Percentiles rank a stretch among this genome's conserved stretches.
Conservation (phyloP, 495 filamentous ascomycete species). For the Amniculicola lignicola region DNA sequence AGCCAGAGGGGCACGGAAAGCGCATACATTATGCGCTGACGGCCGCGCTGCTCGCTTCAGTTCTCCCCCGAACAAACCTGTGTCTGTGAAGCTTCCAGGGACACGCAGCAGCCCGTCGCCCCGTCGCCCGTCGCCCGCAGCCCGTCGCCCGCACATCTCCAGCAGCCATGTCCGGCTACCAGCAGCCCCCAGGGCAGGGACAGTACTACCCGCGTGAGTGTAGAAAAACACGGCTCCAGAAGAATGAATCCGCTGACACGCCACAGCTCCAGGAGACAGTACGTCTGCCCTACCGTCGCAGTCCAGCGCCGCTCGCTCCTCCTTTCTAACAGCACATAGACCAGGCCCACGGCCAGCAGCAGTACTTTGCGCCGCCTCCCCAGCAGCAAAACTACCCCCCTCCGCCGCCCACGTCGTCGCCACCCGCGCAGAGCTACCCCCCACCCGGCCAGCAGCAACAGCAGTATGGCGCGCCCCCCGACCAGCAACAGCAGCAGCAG, state of each 20-base stretch:
- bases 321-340: neutral
- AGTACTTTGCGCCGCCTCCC: constrained; percentile 22
- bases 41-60: neutral
- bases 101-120: too few relatives aligned
- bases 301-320: too few relatives aligned
- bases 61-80: too few relatives aligned
- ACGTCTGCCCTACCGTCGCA: neutral
- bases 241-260: constrained; percentile 6
- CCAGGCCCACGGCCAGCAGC: constrained; percentile 30
- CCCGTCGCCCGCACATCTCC: too few relatives aligned
- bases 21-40: constrained; percentile 14
- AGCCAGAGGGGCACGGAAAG: constrained; percentile 2
- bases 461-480: constrained; percentile 27
- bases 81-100: too few relatives aligned
- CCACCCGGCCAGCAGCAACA: constrained; percentile 23
- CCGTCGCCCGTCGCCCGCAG: neutral
- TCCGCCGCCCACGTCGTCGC: constrained; percentile 31
- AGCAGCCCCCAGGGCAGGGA: constrained; percentile 24
- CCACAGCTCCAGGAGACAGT: constrained; percentile 19
- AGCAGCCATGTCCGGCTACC: constrained; percentile 28
- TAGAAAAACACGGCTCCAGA: neutral
- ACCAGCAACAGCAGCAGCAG: constrained; percentile 30
- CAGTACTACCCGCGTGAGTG: constrained; percentile 44
- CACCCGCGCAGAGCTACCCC: constrained; percentile 20
- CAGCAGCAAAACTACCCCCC: constrained; percentile 27